phyloP scores from a whole-genome alignment of 176 grass and related monocot species.

The Aegilops tauschii region DNA sequence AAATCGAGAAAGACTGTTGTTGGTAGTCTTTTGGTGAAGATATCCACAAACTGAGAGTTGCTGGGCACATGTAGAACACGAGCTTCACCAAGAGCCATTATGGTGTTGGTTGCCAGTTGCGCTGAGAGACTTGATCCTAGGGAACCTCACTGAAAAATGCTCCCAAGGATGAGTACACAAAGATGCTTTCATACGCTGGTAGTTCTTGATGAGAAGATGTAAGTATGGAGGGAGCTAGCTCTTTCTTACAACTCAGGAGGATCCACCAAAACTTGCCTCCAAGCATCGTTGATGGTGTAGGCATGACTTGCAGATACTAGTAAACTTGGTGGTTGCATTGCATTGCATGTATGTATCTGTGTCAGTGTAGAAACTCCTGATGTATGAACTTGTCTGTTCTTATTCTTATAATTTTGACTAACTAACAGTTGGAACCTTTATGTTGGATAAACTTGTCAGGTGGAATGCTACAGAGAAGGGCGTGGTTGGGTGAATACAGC shows the following conservation, averaged over 20 bases:
- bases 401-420: neutral
- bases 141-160: slow-evolving; percentile 56
- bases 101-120: slow-evolving; percentile 38
- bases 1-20: no score
- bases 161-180: slow-evolving; percentile 56
- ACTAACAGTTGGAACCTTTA: neutral
- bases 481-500: slow-evolving; percentile 41
- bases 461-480: slow-evolving; percentile 61
- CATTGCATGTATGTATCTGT: neutral
- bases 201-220: slow-evolving; percentile 63
- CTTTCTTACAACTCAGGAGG: neutral
- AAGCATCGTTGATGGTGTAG: neutral
- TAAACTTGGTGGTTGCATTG: neutral
- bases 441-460: slow-evolving; percentile 31
- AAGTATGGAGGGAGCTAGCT: neutral
- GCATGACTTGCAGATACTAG: neutral
- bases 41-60: no score
- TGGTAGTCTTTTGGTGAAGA: no score
- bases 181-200: slow-evolving; percentile 58
- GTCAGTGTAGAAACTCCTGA: neutral
- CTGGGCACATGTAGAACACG: no score
- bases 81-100: neutral
- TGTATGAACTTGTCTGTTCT: neutral
- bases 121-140: slow-evolving; percentile 77
- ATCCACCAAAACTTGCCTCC: neutral